Percentiles rank a stretch among this genome's conserved stretches.
Evolutionary conservation across 257 asterid species (phyloP).

Genomic region (Fraxinus americana): DNA sequence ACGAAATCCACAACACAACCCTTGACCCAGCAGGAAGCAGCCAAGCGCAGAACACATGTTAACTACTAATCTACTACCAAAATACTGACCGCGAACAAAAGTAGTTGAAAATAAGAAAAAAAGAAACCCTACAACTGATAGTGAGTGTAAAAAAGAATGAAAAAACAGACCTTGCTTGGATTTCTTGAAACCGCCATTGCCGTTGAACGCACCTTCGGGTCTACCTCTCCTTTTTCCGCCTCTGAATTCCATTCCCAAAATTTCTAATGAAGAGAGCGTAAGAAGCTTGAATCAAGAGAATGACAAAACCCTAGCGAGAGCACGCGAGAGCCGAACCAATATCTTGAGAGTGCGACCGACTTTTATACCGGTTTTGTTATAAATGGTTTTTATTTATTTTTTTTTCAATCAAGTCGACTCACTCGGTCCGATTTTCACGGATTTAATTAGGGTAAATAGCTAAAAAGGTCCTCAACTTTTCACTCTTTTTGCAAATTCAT

Average conservation of each 20-base stretch:
- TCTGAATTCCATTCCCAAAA: conserved; percentile 55
- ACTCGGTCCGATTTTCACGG: background rate
- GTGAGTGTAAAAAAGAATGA: background rate
- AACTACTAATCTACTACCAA: background rate
- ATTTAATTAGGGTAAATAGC: background rate
- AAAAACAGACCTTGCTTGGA: conserved; percentile 52
- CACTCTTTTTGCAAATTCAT: too few species aligned
- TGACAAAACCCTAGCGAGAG: conserved; percentile 4
- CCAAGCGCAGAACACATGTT: background rate
- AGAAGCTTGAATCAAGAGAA: background rate
- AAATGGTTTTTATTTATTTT: background rate
- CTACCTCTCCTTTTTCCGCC: conserved; percentile 60
- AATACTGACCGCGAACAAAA: background rate
- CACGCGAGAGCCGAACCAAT: background rate
- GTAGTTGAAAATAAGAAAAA: background rate
- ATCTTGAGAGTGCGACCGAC: background rate
- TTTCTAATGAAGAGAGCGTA: background rate
- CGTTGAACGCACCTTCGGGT: conserved; percentile 51
- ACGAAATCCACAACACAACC: background rate
- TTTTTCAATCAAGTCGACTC: background rate
- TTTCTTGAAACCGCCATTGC: conserved; percentile 64
- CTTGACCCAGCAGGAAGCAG: background rate
- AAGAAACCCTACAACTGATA: conserved; percentile 27
- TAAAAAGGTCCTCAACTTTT: background rate
- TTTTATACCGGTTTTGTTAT: background rate